phyloP scores from a whole-genome alignment of 306 rosid genomes.

The Cicer pinnatifidum region DNA sequence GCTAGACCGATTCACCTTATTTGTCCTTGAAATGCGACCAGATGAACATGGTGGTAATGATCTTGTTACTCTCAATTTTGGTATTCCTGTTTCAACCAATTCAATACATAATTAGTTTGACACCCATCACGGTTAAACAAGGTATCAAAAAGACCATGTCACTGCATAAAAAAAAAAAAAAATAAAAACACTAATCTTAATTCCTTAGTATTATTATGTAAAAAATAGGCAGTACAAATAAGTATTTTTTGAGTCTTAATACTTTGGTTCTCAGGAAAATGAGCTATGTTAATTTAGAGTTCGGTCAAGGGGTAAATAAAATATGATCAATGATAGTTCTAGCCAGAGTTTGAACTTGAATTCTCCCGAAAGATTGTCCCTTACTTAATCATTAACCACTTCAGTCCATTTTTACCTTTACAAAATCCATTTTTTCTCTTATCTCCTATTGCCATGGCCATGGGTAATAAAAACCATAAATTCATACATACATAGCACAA shows the following conservation, averaged over 20 bases:
- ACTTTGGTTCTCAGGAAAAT: too few species aligned
- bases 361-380: too few species aligned
- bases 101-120: conserved; percentile 22
- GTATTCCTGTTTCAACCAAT: conserved; percentile 47
- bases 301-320: too few species aligned
- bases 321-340: too few species aligned
- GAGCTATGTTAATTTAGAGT: too few species aligned
- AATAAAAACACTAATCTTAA: neutral
- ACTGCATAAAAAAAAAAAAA: neutral
- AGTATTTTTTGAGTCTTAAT: too few species aligned
- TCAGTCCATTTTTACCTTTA: neutral
- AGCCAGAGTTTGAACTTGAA: too few species aligned
- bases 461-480: neutral
- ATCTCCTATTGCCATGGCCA: neutral
- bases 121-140: neutral
- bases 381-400: too few species aligned
- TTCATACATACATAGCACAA: neutral
- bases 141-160: neutral
- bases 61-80: conserved; percentile 40
- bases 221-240: too few species aligned
- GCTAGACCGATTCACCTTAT: conserved; percentile 46
- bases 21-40: conserved; percentile 44
- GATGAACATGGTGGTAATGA: conserved; percentile 45
- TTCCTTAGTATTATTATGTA: too few species aligned
- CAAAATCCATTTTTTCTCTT: neutral